Base-by-base conservation (phyloP, 352 stramenopile genomes). In the Globisporangium nagaii region DNA sequence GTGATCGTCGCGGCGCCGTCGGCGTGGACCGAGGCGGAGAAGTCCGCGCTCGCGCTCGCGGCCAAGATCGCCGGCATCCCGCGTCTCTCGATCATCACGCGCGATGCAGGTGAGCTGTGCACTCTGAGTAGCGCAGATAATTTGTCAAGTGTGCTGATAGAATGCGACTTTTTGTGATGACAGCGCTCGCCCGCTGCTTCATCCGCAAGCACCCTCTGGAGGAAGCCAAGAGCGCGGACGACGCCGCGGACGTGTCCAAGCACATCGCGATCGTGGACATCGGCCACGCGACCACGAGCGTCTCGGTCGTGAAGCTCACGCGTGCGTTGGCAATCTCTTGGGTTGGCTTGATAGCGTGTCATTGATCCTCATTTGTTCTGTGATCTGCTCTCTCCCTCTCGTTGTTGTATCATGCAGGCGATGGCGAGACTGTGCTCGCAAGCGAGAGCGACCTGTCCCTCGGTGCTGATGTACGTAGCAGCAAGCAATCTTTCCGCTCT, bases 191-290 rank as follows among this genome's bases (percentile, higher is more conserved):
- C 17, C 79, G 75, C 40, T 93, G 84, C 63, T 96, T 89, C 65
- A 66, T 88, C 46, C 66, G 66, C 56, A 96, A 96, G 58, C 88
- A 96, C 68, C 80, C 85, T 3, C 54, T 96, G 19, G 37, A 73
- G 27, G 69, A 65, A 47, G 30, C 30, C n/a, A 53, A 73, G 32
- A 11, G 7, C n/a, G 15, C 35, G 20, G 34, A 53, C 4, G 55
- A 66, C 17, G 65, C 54, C 15, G 47, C 62, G 42, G 56, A 62
- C 28, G 51, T 50, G 19, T 24, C 46, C n/a, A 79, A 81, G 60
- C 70, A 81, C 58, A 90, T 97, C 57, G 63, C 84, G 45, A 87
- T 97, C 58, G 68, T 97, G 9, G 89, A 97, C 63, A 86, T 97
- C 62, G 89, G 89, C 39, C 77, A 92, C 61, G 85, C 73, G 24